These are phyloP conservation scores for Ceratobasidium theobromae DNA, from an alignment of 1,284 basidiomycete species.

Conservation along the genomic window DNA sequence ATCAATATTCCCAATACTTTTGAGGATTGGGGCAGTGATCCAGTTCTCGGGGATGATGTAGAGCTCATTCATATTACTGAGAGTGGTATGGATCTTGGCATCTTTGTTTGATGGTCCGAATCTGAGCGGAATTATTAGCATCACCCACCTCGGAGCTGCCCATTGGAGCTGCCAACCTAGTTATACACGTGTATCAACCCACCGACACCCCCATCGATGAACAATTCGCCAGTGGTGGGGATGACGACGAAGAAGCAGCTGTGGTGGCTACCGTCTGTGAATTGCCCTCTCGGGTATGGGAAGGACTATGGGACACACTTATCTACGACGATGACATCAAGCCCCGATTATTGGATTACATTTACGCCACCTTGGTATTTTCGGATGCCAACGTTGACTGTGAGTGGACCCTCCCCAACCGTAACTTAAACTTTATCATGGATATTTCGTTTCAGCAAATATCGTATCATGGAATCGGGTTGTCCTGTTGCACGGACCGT, in stretches of 20 bases:
- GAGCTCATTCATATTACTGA: constrained; percentile 79
- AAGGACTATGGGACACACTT: constrained; percentile 82
- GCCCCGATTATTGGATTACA: constrained; percentile 85
- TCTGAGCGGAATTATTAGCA: constrained; percentile 44
- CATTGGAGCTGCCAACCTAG: constrained; percentile 55
- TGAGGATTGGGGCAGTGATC: constrained; percentile 70
- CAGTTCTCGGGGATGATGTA: constrained; percentile 70
- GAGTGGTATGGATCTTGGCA: constrained; percentile 44
- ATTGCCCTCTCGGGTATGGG: constrained; percentile 77
- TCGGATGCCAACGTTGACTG: constrained; percentile 88
- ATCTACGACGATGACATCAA: constrained; percentile 93
- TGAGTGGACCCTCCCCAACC: constrained; percentile 41
- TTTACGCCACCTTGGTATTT: constrained; percentile 88
- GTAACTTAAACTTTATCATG: not conserved
- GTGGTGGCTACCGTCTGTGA: constrained; percentile 72
- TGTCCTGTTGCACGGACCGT: constrained; percentile 89
- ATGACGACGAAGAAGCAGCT: constrained; percentile 77
- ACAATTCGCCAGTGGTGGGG: constrained; percentile 71
- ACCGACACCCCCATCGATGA: constrained; percentile 69
- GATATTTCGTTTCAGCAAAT: constrained; percentile 58
- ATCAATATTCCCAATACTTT: constrained; percentile 67
- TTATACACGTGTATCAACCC: constrained; percentile 87
- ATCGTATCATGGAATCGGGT: constrained; percentile 95
- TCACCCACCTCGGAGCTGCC: constrained; percentile 54
- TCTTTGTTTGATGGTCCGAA: not conserved